A percentile compares a stretch with the other conserved stretches of the same genome.
Evolutionary conservation across 768 basidiomycete species (phyloP).

Genomic region (Termitomyces sp.): DNA sequence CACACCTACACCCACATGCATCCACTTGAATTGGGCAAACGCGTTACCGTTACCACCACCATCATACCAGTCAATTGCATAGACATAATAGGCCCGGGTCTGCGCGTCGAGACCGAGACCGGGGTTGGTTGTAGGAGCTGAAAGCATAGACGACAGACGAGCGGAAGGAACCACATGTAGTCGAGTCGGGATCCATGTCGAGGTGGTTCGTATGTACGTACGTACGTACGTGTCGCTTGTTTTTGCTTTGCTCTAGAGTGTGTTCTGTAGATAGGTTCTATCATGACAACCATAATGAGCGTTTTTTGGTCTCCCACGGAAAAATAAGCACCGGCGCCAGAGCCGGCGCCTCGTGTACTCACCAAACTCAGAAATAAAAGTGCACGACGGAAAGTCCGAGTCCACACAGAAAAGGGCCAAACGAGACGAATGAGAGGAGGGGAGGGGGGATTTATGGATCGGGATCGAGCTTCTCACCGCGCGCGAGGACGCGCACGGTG

Average conservation of each 20-base stretch:
- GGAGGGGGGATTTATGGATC: too few species aligned
- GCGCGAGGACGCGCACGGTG: constrained; percentile 73
- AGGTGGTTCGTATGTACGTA: too few species aligned
- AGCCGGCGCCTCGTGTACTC: not conserved
- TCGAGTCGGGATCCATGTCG: not conserved
- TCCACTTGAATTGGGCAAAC: too few species aligned
- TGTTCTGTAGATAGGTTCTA: constrained; percentile 1
- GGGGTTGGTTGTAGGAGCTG: not conserved
- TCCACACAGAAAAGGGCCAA: not conserved
- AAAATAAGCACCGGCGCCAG: too few species aligned
- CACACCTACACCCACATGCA: not conserved
- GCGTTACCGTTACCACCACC: too few species aligned
- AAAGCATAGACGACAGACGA: not conserved
- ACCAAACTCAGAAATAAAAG: not conserved
- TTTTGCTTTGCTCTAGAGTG: not conserved
- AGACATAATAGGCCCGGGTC: not conserved
- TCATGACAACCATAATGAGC: not conserved
- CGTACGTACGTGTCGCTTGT: not conserved
- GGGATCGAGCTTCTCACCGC: constrained; percentile 77
- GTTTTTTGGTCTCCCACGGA: too few species aligned
- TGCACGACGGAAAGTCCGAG: too few species aligned
- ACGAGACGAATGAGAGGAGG: too few species aligned
- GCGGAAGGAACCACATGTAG: not conserved
- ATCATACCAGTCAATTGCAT: not conserved
- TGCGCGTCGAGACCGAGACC: not conserved